A percentile compares a stretch with the other conserved stretches of the same genome.
Conservation (phyloP, 495 filamentous ascomycete species). For the Neurospora sp. region DNA sequence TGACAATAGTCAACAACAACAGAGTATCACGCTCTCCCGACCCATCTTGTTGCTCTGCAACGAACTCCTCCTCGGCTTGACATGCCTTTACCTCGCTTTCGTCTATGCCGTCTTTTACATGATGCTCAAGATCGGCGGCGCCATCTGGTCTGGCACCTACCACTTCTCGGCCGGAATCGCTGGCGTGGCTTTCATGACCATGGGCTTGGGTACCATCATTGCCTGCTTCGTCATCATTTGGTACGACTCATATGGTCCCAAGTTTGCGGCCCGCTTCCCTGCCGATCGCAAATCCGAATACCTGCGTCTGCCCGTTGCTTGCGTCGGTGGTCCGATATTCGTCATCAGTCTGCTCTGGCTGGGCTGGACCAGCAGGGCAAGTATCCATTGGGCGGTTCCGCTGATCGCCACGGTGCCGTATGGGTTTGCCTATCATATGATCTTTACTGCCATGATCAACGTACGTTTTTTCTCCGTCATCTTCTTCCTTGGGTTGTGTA, state of each 20-base stretch:
- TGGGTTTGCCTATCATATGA: slow-evolving; percentile 53
- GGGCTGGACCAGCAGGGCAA: slow-evolving; percentile 47
- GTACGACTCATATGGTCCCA: slow-evolving; percentile 17
- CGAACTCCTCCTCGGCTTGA: slow-evolving; percentile 54
- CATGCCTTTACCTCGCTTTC: slow-evolving; percentile 51
- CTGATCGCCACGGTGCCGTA: slow-evolving; percentile 48
- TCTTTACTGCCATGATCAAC: slow-evolving; percentile 57
- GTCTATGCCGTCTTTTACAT: slow-evolving; percentile 64
- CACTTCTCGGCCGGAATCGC: slow-evolving; percentile 25
- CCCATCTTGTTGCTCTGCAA: slow-evolving; percentile 45
- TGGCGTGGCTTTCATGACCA: slow-evolving; percentile 20
- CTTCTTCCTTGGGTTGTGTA: neutral
- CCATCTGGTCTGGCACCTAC: slow-evolving; percentile 43
- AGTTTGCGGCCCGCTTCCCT: slow-evolving; percentile 9
- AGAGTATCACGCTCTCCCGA: slow-evolving; percentile 24
- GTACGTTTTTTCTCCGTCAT: slow-evolving; percentile 5
- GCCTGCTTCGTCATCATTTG: slow-evolving; percentile 41
- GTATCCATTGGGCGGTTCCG: slow-evolving; percentile 53
- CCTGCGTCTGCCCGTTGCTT: slow-evolving; percentile 55
- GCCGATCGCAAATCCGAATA: slow-evolving; percentile 33
- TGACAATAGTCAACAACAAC: slow-evolving; percentile 2
- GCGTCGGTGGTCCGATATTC: slow-evolving; percentile 49
- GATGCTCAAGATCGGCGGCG: slow-evolving; percentile 47
- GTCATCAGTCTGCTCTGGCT: slow-evolving; percentile 56
- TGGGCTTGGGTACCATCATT: slow-evolving; percentile 37